Conservation (phyloP, 345 rosid genomes). For the Brassica juncea region DNA sequence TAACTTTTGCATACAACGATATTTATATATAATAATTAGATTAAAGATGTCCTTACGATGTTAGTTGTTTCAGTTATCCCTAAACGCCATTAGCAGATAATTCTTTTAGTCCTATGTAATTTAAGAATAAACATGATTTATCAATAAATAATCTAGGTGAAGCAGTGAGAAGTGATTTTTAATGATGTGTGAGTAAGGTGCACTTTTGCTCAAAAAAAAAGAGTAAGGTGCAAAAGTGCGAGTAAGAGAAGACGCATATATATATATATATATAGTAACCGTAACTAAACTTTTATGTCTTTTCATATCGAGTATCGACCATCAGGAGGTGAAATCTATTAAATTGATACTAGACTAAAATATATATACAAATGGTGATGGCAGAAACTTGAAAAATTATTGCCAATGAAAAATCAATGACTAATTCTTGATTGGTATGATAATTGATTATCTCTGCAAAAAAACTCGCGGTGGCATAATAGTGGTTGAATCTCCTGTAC, state of each 20-base stretch:
- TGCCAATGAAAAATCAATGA: background rate
- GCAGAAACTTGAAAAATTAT: background rate
- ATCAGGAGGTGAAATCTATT: background rate
- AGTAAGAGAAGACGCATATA: too few relatives aligned
- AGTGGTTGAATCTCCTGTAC: background rate
- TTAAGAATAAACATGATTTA: background rate
- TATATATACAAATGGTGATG: background rate
- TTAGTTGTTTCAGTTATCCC: background rate
- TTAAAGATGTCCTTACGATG: background rate
- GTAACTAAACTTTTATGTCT: background rate
- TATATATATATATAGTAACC: too few relatives aligned
- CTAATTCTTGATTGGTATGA: background rate
- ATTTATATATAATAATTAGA: background rate
- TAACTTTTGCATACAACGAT: background rate
- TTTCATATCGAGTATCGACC: background rate
- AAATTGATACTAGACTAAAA: background rate
- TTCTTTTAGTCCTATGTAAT: background rate
- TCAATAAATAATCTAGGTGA: background rate
- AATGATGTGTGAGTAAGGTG: background rate
- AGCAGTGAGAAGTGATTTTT: background rate
- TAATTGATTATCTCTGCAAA: background rate
- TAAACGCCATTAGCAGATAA: background rate
- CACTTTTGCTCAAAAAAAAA: too few relatives aligned
- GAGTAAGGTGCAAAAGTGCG: too few relatives aligned
- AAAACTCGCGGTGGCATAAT: background rate